These are phyloP conservation scores for Acanthamoeba culbertsoni DNA, from an alignment of 208 protist species.

Conservation along the genomic window DNA sequence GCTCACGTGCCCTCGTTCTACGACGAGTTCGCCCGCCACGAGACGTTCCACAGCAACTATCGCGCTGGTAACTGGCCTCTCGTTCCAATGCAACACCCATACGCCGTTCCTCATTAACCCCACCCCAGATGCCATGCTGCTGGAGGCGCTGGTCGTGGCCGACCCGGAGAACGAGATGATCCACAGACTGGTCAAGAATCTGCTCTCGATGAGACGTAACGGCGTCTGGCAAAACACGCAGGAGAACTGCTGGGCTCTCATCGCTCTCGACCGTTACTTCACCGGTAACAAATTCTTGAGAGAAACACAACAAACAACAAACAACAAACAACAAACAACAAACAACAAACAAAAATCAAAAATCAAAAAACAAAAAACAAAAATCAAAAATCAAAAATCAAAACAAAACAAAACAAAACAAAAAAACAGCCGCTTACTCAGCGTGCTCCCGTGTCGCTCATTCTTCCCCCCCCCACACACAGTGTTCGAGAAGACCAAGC, in stretches of 20 bases:
- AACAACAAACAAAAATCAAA: not conserved
- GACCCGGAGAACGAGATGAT: conserved; percentile 25
- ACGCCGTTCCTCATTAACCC: not conserved
- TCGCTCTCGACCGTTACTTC: conserved; percentile 61
- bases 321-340: not conserved
- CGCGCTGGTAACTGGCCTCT: not conserved
- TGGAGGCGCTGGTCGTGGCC: conserved; percentile 32
- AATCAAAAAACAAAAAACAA: not conserved
- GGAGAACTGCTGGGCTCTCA: conserved; percentile 43
- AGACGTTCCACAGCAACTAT: conserved; percentile 47
- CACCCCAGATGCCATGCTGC: not conserved
- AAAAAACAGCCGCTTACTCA: too few relatives aligned
- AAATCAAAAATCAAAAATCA: not conserved
- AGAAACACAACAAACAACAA: not conserved
- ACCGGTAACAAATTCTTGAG: not conserved
- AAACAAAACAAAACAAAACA: not conserved
- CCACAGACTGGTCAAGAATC: conserved; percentile 25
- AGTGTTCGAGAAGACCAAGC: conserved; percentile 55
- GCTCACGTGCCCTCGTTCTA: conserved; percentile 48
- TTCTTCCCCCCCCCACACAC: not conserved
- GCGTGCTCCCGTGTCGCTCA: not conserved
- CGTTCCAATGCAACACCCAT: not conserved
- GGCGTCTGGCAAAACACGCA: conserved; percentile 50
- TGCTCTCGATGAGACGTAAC: not conserved
- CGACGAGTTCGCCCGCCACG: conserved; percentile 37